Base-by-base conservation (phyloP, 139 green algal species). In the Klebsormidium nitens region DNA sequence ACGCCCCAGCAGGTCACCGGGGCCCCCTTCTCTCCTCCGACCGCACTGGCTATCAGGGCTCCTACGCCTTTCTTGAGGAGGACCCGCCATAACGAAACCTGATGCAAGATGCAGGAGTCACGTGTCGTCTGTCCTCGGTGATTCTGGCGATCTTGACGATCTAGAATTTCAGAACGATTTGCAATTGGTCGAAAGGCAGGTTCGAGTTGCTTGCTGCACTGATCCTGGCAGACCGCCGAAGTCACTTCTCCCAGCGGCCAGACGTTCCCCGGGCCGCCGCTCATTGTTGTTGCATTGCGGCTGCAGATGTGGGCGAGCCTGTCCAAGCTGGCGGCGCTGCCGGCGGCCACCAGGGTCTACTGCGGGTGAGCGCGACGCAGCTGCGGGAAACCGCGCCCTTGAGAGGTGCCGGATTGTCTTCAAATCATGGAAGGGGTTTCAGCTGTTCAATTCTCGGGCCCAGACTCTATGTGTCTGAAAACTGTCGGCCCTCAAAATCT, bases 231-330 rank as follows among this genome's bases (percentile, higher is more conserved):
- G n/a, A n/a, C n/a, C n/a, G n/a, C n/a, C n/a, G n/a, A 17, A 52
- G 14, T 28, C 17, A 52, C 44, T 52, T 17, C 44, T 52, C 17
- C 14, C 14, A 28, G 44, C 14, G 44, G 44, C 44, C 44, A 14
- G 14, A 52, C 44, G 14, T 52, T 63, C 56, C 5, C 23, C 55
- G n/a, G n/a, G 36, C 17, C 28, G 32, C 56, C n/a, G 19, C 56
- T 36, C 56, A 0, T 40, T 31, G 32, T 26, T 3, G 2, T n/a
- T 50, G 11, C 42, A 8, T 50, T 8, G 11, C 14, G 8, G 42
- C 42, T 2, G 46, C 78, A 85, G 79, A 85, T 85, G 80, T 84
- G 72, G 70, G 39, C 5, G 11, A 73, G 44, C 19, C 44, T 86
- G 32, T 63, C 48, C 23, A 82, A 81, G 32, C 58, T 85, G 8